Evolutionary conservation across 2,329 filamentous ascomycete species (phyloP).

Genomic region (Myrmaecium sp.): DNA sequence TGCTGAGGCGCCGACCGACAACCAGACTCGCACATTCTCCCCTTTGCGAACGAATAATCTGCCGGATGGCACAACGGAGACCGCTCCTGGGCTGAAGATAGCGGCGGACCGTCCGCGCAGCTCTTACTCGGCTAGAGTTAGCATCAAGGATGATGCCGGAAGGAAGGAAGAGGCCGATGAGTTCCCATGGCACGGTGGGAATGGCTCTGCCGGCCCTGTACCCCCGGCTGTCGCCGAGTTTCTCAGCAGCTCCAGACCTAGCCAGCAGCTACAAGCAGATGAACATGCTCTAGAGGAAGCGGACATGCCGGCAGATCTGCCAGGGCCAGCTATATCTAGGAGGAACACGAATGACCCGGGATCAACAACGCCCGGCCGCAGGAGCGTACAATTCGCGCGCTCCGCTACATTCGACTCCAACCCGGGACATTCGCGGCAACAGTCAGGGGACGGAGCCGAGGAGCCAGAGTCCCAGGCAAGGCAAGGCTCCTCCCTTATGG

Average conservation of each 20-base stretch:
- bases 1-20: constrained; percentile 7
- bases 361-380: constrained; percentile 30
- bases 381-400: constrained; percentile 62
- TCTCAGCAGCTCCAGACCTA: constrained; percentile 3
- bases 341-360: constrained; percentile 5
- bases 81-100: too few species aligned
- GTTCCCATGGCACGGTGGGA: constrained; percentile 3
- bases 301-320: neutral
- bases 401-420: constrained; percentile 22
- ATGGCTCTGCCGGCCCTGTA: constrained; percentile 1
- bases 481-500: constrained; percentile 51
- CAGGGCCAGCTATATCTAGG: constrained; percentile 3
- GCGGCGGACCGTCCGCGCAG: neutral
- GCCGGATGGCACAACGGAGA: too few species aligned
- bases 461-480: constrained; percentile 31
- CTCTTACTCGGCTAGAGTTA: neutral
- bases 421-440: constrained; percentile 38
- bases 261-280: too few species aligned
- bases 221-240: constrained; percentile 4
- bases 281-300: too few species aligned
- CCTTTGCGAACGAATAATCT: constrained; percentile 11
- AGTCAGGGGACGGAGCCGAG: constrained; percentile 46
- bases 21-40: constrained; percentile 10
- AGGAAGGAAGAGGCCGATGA: neutral
- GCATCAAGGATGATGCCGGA: neutral